A percentile compares a stretch with the other conserved stretches of the same genome.
phyloP scores from a whole-genome alignment of 2,329 filamentous ascomycete genomes.

The Sporothrix dimorphospora region DNA sequence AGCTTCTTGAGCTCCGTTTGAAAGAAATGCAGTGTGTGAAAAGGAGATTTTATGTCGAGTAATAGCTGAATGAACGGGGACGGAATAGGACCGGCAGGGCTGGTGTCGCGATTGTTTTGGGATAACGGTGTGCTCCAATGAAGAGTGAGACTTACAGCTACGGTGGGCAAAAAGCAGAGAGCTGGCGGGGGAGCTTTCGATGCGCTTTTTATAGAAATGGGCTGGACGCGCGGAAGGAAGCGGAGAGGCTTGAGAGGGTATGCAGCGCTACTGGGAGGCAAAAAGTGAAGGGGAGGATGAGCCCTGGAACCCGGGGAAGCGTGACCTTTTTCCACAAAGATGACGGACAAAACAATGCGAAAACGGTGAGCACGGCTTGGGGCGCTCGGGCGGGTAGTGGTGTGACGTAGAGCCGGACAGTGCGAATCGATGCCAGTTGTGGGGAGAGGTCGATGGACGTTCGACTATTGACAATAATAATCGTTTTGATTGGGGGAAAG shows the following conservation, averaged over 20 bases:
- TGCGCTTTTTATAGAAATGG: neutral
- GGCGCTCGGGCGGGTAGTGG: neutral
- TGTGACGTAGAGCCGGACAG: conserved; percentile 10
- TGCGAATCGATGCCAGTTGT: neutral
- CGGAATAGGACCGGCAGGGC: neutral
- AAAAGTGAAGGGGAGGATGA: neutral
- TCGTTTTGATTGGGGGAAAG: neutral
- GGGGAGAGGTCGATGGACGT: neutral
- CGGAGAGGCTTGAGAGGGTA: neutral
- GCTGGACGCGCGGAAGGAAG: neutral
- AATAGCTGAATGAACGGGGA: neutral
- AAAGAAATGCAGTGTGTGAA: no score
- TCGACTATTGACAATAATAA: neutral
- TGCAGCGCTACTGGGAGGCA: neutral
- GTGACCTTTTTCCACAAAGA: neutral
- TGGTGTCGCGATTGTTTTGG: no score
- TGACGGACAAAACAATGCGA: neutral
- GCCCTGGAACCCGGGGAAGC: neutral
- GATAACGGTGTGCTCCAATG: neutral
- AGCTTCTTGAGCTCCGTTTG: no score
- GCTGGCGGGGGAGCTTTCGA: neutral
- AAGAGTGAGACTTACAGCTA: neutral
- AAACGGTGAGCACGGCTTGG: neutral
- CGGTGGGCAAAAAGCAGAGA: neutral
- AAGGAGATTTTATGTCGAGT: neutral